These are phyloP conservation scores for Mycena maculata DNA, from an alignment of 768 basidiomycete species.

Conservation along the genomic window DNA sequence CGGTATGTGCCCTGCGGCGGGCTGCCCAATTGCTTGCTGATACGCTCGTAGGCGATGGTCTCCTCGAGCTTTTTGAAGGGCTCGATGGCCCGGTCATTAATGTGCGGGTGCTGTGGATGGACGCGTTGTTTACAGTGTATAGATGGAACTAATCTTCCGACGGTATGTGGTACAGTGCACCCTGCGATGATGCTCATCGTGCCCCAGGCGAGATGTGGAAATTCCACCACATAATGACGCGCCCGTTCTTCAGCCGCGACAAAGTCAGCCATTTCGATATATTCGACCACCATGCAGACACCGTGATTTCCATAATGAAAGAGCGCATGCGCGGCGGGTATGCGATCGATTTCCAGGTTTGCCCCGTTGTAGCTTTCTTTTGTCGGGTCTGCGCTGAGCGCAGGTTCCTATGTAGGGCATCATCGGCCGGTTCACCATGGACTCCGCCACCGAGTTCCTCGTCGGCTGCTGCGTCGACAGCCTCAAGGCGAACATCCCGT, in stretches of 20 bases:
- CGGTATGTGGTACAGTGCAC: constrained; percentile 42
- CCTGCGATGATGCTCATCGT: neutral
- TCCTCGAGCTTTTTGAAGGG: constrained; percentile 10
- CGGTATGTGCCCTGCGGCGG: constrained; percentile 31
- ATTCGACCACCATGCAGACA: constrained; percentile 62
- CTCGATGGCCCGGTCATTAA: constrained; percentile 30
- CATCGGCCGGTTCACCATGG: constrained; percentile 65
- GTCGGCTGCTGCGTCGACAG: constrained; percentile 61
- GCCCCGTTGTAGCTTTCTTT: neutral
- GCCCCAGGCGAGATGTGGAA: constrained; percentile 68
- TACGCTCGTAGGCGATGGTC: constrained; percentile 17
- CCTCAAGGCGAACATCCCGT: constrained; percentile 58
- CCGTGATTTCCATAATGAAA: constrained; percentile 57
- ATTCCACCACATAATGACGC: constrained; percentile 42
- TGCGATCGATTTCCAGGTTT: constrained; percentile 68
- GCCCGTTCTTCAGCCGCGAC: constrained; percentile 68
- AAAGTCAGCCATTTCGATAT: constrained; percentile 66
- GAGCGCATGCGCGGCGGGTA: constrained; percentile 56
- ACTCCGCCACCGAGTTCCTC: constrained; percentile 69
- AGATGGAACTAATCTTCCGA: constrained; percentile 46
- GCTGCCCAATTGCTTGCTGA: neutral
- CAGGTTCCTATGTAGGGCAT: constrained; percentile 52
- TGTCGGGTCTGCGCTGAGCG: neutral
- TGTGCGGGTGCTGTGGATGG: constrained; percentile 33
- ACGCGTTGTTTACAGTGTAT: constrained; percentile 35